Evolutionary conservation across 2,329 filamentous ascomycete species (phyloP).

Genomic region (Helotiales sp.): DNA sequence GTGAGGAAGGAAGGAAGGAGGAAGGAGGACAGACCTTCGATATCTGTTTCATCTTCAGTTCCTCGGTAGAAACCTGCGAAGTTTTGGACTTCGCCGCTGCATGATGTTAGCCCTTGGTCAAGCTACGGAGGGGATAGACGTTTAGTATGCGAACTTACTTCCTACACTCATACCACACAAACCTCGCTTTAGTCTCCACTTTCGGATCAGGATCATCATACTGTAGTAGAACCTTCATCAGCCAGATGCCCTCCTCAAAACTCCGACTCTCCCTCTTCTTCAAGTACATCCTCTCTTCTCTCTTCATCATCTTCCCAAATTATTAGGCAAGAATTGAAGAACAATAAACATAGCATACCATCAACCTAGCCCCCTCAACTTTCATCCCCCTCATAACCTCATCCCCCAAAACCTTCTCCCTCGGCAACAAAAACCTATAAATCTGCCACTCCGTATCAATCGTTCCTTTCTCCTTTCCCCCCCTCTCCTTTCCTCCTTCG

Average conservation of each 20-base stretch:
- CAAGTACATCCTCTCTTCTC: too few species aligned
- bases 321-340: too few species aligned
- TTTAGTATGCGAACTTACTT: slow-evolving; percentile 1
- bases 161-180: slow-evolving; percentile 7
- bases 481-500: not conserved
- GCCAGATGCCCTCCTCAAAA: too few species aligned
- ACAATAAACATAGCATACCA: too few species aligned
- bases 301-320: too few species aligned
- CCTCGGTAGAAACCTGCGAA: not conserved
- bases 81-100: slow-evolving; percentile 6
- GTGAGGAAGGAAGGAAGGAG: too few species aligned
- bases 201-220: not conserved
- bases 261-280: too few species aligned
- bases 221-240: too few species aligned
- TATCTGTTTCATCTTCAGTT: not conserved
- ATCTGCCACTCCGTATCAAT: slow-evolving; percentile 8
- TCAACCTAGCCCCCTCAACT: not conserved
- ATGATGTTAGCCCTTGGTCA: not conserved
- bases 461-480: not conserved
- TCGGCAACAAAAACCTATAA: slow-evolving; percentile 9
- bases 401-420: slow-evolving; percentile 3
- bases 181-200: not conserved
- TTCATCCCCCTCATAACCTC: not conserved
- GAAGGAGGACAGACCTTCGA: not conserved
- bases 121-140: too few species aligned